Conservation (phyloP, 2,329 filamentous ascomycete species). For the Coniochaeta sp. region DNA sequence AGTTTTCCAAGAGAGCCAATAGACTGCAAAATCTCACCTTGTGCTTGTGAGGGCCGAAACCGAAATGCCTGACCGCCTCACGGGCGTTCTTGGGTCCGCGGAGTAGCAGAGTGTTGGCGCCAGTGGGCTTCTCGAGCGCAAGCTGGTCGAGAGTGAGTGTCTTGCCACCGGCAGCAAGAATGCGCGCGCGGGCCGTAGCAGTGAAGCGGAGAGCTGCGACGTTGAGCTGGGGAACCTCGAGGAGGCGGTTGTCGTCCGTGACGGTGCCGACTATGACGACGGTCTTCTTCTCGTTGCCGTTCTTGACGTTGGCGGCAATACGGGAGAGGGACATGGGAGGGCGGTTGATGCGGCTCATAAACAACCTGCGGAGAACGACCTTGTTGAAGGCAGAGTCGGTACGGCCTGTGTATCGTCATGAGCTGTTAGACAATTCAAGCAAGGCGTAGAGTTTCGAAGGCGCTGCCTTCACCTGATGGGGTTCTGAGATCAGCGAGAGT, state of each 20-base stretch:
- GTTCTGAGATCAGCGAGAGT: background rate
- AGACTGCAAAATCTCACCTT: conserved; percentile 57
- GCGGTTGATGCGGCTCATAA: conserved; percentile 98
- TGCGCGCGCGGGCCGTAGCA: conserved; percentile 87
- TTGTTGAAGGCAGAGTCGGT: conserved; percentile 99
- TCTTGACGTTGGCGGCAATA: conserved; percentile 65
- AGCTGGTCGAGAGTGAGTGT: conserved; percentile 95
- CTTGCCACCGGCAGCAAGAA: conserved; percentile 89
- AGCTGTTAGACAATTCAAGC: background rate
- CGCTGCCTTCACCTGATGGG: no score
- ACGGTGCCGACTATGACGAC: conserved; percentile 91
- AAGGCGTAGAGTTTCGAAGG: no score
- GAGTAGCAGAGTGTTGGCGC: conserved; percentile 93
- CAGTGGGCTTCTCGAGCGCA: conserved; percentile 88
- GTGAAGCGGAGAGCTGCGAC: conserved; percentile 96
- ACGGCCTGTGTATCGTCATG: conserved; percentile 53
- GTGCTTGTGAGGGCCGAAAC: conserved; percentile 94
- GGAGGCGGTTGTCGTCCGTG: conserved; percentile 94
- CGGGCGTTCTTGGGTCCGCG: conserved; percentile 97
- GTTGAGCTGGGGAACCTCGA: conserved; percentile 85
- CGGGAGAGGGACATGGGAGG: conserved; percentile 91
- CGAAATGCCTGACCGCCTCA: conserved; percentile 99
- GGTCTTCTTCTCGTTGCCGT: conserved; percentile 68
- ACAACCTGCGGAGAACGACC: conserved; percentile 92
- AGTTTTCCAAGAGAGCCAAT: rapidly evolving